Base-by-base conservation (phyloP, 345 rosid genomes). In the Gossypium herbaceum region DNA sequence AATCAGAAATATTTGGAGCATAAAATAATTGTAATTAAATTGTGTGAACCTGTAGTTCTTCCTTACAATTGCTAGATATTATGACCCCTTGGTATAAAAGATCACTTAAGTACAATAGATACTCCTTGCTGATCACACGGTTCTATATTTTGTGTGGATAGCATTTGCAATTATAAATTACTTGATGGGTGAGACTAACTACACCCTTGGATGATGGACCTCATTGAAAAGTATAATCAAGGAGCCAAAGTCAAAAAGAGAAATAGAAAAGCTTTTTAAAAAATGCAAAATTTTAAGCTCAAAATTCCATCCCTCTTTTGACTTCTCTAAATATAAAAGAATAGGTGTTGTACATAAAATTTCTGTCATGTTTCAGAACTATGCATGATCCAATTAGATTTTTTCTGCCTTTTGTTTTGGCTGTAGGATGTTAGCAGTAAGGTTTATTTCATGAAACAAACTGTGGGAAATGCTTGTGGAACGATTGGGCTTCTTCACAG, bases 391-490 rank as follows among this genome's bases (percentile, higher is more conserved):
- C 56, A 48, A 34, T 60, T 15, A 3, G 27, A 72, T 55, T 59
- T 51, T 51, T 20, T 67, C 16, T 45, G 0, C 9, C 0, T 69
- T 34, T 13, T 77, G 20, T 27, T 78, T 50, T 82, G 77, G 43
- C 62, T 77, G 68, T 75, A 95, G 99, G 92, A 84, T 64, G 72
- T 73, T 75, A 82, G 83, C 82, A 80, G 80, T 64, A 86, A 88
- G 75, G 98, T 91, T 75, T 95, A 91, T 81, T 95, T 91, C 86
- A 89, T 93, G 96, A 91, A 84, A 75, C 99, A 93, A 88, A 95
- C 99, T 66, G 98, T 93, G 57, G 98, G 96, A 72, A 95, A 95
- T 85, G 98, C 98, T 76, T 95, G 99, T 84, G 98, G 99, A 85
- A 95, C 99, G 55, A 83, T 93, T 78, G 99, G 96, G 4, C 97